Conservation (phyloP, 192 early-diverging fungal species). For the Polychytrium aggregatum region DNA sequence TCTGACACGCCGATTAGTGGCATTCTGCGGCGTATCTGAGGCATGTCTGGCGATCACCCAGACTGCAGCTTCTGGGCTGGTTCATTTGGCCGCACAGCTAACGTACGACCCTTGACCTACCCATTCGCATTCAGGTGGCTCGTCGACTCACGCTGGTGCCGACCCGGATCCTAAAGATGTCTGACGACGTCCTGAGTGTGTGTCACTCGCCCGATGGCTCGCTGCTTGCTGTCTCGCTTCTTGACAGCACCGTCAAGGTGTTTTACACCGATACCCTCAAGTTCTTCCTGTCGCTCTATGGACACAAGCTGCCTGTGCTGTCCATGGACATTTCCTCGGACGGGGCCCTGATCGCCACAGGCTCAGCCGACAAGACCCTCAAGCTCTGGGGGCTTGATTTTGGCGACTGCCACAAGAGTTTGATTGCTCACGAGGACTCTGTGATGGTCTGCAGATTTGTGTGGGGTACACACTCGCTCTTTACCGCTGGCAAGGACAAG, state of each 20-base stretch:
- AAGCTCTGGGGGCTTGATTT: slow-evolving; percentile 99
- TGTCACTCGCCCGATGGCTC: slow-evolving; percentile 74
- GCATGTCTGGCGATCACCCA: not conserved
- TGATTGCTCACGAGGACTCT: slow-evolving; percentile 88
- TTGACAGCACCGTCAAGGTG: slow-evolving; percentile 94
- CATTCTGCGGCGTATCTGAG: no score
- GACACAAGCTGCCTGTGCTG: slow-evolving; percentile 93
- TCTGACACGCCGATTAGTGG: no score
- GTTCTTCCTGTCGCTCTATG: slow-evolving; percentile 94
- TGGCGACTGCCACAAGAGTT: slow-evolving; percentile 93
- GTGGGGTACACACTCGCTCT: slow-evolving; percentile 91
- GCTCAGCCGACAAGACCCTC: slow-evolving; percentile 94
- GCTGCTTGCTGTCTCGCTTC: slow-evolving; percentile 78
- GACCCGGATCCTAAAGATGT: slow-evolving; percentile 84
- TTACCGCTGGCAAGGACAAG: slow-evolving; percentile 84
- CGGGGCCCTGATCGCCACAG: slow-evolving; percentile 78
- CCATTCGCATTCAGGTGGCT: no score
- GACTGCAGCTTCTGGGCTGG: no score
- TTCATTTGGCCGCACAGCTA: no score
- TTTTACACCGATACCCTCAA: slow-evolving; percentile 95
- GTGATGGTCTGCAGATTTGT: slow-evolving; percentile 85
- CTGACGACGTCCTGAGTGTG: slow-evolving; percentile 84
- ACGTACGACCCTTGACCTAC: no score
- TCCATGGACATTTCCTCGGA: slow-evolving; percentile 99
- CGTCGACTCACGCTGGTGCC: slow-evolving; percentile 72